phyloP scores from a whole-genome alignment of 2,329 filamentous ascomycete species.

The Daldinia sp. region DNA sequence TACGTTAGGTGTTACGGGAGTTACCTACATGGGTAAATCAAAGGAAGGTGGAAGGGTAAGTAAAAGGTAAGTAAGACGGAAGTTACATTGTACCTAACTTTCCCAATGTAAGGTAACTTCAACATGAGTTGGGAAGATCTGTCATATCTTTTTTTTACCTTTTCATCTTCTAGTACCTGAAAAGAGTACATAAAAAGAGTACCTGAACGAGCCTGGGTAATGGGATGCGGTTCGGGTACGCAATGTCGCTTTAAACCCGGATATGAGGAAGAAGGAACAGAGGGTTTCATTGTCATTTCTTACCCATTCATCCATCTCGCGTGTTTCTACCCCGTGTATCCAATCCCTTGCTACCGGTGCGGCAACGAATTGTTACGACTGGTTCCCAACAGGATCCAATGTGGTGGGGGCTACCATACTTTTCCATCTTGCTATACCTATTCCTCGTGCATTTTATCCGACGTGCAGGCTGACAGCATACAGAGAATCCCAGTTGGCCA shows the following conservation, averaged over 20 bases:
- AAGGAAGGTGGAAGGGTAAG: neutral
- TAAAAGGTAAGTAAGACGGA: neutral
- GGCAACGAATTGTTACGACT: constrained; percentile 39
- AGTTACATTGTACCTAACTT: constrained; percentile 3
- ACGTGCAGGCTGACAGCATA: constrained; percentile 44
- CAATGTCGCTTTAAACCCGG: constrained; percentile 6
- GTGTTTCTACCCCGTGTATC: constrained; percentile 18
- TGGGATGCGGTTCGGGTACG: constrained; percentile 1
- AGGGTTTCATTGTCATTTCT: constrained; percentile 36
- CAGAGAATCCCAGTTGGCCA: constrained; percentile 25
- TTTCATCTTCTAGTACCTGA: constrained; percentile 10
- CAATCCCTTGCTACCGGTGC: constrained; percentile 34
- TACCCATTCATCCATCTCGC: constrained; percentile 25
- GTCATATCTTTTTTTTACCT: neutral
- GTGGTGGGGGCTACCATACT: constrained; percentile 27
- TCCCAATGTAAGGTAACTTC: neutral
- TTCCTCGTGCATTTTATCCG: constrained; percentile 43
- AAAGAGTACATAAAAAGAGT: too few species aligned
- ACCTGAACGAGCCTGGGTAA: neutral
- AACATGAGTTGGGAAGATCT: neutral
- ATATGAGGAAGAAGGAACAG: constrained; percentile 15
- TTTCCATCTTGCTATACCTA: constrained; percentile 27
- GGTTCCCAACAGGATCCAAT: constrained; percentile 33
- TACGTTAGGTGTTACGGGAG: constrained; percentile 8
- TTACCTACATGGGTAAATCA: constrained; percentile 7